Conservation (phyloP, 2,329 filamentous ascomycete species). For the Clonostachys rosea region DNA sequence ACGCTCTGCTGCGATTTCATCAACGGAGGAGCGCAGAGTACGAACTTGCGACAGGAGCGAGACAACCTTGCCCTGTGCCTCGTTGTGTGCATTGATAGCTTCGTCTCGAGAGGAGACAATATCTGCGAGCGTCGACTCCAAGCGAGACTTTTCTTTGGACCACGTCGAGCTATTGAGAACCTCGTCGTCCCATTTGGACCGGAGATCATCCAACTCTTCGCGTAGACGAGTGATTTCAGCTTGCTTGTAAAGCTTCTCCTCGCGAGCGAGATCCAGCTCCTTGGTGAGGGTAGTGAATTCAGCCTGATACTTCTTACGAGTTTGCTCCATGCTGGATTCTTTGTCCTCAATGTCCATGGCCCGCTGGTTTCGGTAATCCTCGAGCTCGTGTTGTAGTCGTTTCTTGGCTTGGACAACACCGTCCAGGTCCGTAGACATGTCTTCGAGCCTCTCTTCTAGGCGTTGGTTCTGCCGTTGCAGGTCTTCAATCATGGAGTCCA, state of each 20-base stretch:
- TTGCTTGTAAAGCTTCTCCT: constrained; percentile 82
- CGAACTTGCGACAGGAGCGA: constrained; percentile 86
- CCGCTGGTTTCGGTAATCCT: constrained; percentile 92
- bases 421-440: constrained; percentile 85
- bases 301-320: constrained; percentile 92
- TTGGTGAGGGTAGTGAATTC: constrained; percentile 87
- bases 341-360: constrained; percentile 97
- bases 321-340: constrained; percentile 93
- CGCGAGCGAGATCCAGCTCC: constrained; percentile 88
- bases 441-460: constrained; percentile 86
- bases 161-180: constrained; percentile 96
- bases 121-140: constrained; percentile 86
- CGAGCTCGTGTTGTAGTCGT: constrained; percentile 91
- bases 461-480: constrained; percentile 85
- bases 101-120: constrained; percentile 90
- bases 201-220: constrained; percentile 92
- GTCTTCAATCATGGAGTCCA: constrained; percentile 83
- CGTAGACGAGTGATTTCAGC: constrained; percentile 82
- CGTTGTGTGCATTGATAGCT: constrained; percentile 87
- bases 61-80: constrained; percentile 90
- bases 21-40: constrained; percentile 74
- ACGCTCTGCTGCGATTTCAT: constrained; percentile 81
- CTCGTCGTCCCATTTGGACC: constrained; percentile 97
- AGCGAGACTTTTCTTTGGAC: constrained; percentile 93
- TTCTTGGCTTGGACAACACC: constrained; percentile 85